Evolutionary conservation across 2,329 filamentous ascomycete species (phyloP), one percentile per base, ranked within the genome.

Genomic region (Sarocladiaceae sp.): DNA sequence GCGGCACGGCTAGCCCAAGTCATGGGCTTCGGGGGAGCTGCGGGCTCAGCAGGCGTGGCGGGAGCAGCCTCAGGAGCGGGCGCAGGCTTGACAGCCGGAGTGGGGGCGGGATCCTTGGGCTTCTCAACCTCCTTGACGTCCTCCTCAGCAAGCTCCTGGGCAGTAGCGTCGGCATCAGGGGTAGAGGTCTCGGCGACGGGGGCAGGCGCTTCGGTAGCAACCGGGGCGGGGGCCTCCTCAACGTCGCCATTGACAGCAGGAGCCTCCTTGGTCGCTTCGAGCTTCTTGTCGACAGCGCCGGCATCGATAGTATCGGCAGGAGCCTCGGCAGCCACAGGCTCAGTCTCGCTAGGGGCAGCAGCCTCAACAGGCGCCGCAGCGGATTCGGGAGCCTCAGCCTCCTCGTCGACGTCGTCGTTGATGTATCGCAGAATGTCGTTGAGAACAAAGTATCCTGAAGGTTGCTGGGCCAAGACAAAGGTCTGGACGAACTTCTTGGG

Each of bases 341-440:
- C 64, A 23, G 54, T 58, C 19, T 62, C 51, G 23, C 55, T 53
- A 24, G 56, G 51, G 29, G 54, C 50, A 37, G 58, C 53, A 11
- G 51, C 52, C 34, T 55, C 50, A 43, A 53, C 48, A 33, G 57
- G 51, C 50, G 65, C 59, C 27, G 47, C 43, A 15, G 45, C 52
- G 27, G 53, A 50, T 18, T 51, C 48, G 46, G 67, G 64, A 41
- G 61, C 57, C n/a, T 58, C 52, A 29, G 61, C 53, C 47, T 37
- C 81, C 48, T 87, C 87, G 49, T 96, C 89, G 33, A 76, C 76
- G 56, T 91, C 86, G 50, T 93, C 88, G 52, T 84, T 82, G 53
- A 98, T 82, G 68, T 94, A 97, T 56, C 93, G 80, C 72, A 97
- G 88, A 63, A 98, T 95, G 61, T 98, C 93, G 67, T 98, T 98